Evolutionary conservation across 306 rosid species (phyloP).

Genomic region (Acacia acuminata): DNA sequence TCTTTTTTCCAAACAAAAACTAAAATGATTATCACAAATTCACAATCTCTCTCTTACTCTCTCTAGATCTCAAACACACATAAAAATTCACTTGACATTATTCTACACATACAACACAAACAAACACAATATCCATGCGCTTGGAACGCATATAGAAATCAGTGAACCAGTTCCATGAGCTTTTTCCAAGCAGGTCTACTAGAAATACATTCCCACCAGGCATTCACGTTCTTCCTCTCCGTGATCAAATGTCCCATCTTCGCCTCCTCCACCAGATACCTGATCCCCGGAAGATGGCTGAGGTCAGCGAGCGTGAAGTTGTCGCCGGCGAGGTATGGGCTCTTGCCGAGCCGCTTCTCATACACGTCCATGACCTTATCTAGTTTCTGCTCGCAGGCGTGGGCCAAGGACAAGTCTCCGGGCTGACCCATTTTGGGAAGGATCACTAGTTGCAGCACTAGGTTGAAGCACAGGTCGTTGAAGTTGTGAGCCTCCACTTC

Average conservation of each 20-base stretch:
- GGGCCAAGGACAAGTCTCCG: conserved; percentile 47
- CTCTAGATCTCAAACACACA: no score
- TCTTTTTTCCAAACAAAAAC: no score
- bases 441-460: conserved; percentile 55
- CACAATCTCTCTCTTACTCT: no score
- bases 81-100: no score
- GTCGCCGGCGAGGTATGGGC: conserved; percentile 59
- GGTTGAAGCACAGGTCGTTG: conserved; percentile 52
- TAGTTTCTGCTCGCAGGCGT: conserved; percentile 41
- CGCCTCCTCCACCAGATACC: conserved; percentile 44
- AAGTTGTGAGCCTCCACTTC: conserved; percentile 79
- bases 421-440: conserved; percentile 55
- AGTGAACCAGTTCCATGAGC: conserved; percentile 36
- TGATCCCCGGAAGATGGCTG: conserved; percentile 64
- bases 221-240: conserved; percentile 53
- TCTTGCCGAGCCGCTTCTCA: conserved; percentile 46
- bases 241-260: conserved; percentile 55
- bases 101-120: not conserved
- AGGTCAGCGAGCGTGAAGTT: conserved; percentile 66
- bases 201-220: conserved; percentile 74
- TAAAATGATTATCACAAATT: no score
- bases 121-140: not conserved
- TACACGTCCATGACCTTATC: conserved; percentile 66
- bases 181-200: conserved; percentile 70
- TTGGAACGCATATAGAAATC: not conserved